A percentile compares a stretch with the other conserved stretches of the same genome.
These are phyloP conservation scores for Penicillium steckii DNA, from an alignment of 495 filamentous ascomycete genomes.

Conservation along the genomic window DNA sequence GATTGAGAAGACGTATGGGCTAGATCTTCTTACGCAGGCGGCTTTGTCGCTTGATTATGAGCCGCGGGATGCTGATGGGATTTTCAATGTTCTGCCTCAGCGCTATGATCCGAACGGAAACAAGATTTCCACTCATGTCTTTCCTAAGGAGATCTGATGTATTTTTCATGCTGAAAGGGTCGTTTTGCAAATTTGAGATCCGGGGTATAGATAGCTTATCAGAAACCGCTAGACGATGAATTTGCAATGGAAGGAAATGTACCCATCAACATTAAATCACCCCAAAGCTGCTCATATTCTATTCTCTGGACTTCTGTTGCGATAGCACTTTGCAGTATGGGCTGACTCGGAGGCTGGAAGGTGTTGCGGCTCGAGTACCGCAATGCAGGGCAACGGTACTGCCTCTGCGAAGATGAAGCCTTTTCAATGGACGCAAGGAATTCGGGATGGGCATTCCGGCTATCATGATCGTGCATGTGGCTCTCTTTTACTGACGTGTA, in stretches of 20 bases:
- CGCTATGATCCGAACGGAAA: constrained; percentile 14
- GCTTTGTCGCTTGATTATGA: constrained; percentile 18
- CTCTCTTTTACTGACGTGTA: constrained; percentile 11
- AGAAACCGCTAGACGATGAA: constrained; percentile 2
- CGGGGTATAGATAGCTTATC: neutral
- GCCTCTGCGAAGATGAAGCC: neutral
- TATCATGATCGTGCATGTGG: neutral
- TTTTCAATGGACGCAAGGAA: neutral
- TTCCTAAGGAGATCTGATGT: constrained; percentile 5
- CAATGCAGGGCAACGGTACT: neutral
- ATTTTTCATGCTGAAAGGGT: neutral
- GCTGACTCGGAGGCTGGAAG: neutral
- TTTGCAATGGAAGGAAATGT: neutral
- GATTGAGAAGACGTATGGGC: constrained; percentile 28
- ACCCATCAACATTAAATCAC: constrained; percentile 7
- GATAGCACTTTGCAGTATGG: constrained; percentile 11
- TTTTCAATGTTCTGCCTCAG: constrained; percentile 16
- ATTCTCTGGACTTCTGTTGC: constrained; percentile 10
- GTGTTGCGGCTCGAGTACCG: neutral
- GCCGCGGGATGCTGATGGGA: constrained; percentile 10
- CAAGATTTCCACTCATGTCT: constrained; percentile 25
- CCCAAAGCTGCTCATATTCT: constrained; percentile 11
- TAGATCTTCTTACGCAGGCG: constrained; percentile 11
- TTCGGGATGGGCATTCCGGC: constrained; percentile 8
- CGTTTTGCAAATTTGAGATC: neutral